phyloP scores from a whole-genome alignment of 2,329 filamentous ascomycete species.

The Fusarium musae region DNA sequence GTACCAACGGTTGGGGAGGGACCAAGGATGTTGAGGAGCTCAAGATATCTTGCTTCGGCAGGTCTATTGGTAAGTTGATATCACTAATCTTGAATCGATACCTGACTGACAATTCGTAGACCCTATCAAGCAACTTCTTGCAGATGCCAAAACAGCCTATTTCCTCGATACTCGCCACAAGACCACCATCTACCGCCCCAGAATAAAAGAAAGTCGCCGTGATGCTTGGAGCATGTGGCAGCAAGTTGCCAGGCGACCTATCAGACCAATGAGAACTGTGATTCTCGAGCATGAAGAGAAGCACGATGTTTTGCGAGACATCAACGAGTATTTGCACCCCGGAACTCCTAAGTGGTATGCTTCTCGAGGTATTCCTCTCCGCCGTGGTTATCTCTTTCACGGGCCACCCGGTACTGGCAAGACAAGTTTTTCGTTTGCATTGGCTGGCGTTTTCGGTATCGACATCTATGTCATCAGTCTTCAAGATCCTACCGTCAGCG shows the following conservation, averaged over 20 bases:
- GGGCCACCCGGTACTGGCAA: conserved; percentile 82
- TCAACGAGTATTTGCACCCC: conserved; percentile 82
- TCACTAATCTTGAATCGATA: not conserved
- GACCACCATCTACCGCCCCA: conserved; percentile 67
- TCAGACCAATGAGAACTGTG: conserved; percentile 78
- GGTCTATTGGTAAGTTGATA: conserved; percentile 48
- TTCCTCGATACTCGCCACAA: conserved; percentile 64
- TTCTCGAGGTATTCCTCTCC: conserved; percentile 78
- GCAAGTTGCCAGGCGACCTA: conserved; percentile 70
- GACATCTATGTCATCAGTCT: conserved; percentile 72
- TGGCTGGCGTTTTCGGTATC: conserved; percentile 73
- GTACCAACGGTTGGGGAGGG: conserved; percentile 49
- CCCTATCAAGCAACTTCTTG: conserved; percentile 66
- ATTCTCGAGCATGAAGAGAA: conserved; percentile 77
- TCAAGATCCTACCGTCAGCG: conserved; percentile 68
- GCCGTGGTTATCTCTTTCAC: conserved; percentile 81
- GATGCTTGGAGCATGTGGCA: conserved; percentile 62
- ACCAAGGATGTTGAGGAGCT: conserved; percentile 65
- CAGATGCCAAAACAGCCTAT: conserved; percentile 63
- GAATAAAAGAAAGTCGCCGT: conserved; percentile 57
- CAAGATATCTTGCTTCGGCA: conserved; percentile 65
- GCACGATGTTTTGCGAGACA: conserved; percentile 72
- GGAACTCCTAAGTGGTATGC: conserved; percentile 78
- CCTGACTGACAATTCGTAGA: conserved; percentile 38
- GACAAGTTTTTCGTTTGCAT: conserved; percentile 72